phyloP scores from a whole-genome alignment of 257 asterid genomes.

The Solanum neorickii region DNA sequence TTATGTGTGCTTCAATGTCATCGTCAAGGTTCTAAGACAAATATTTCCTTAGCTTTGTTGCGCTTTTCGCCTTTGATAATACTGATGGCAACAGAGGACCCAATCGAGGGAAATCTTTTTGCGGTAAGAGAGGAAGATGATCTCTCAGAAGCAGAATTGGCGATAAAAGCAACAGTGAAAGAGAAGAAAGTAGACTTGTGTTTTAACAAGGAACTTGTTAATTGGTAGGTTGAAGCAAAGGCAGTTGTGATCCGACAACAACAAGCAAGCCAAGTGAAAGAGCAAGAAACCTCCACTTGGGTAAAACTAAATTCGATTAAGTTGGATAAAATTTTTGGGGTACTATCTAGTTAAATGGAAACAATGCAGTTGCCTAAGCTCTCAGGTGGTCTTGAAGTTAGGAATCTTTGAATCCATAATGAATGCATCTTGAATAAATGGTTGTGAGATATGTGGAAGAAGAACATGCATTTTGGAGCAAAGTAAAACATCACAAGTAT shows the following conservation, averaged over 20 bases:
- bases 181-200: neutral
- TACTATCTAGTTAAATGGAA: neutral
- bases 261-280: neutral
- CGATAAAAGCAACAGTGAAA: neutral
- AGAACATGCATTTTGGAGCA: no score
- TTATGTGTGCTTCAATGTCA: neutral
- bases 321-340: neutral
- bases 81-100: neutral
- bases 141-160: neutral
- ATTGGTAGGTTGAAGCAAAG: neutral
- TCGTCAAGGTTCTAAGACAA: neutral
- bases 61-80: neutral
- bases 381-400: neutral
- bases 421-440: neutral
- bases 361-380: neutral
- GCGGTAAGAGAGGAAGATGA: neutral
- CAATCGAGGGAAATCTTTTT: neutral
- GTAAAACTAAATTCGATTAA: neutral
- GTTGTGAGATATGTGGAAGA: no score
- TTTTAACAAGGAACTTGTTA: neutral
- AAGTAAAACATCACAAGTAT: no score
- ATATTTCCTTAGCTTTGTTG: neutral
- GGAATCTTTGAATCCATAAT: neutral
- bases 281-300: neutral
- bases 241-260: neutral